phyloP scores from a whole-genome alignment of 1,284 basidiomycete species.

The Naganishia liquefaciens region DNA sequence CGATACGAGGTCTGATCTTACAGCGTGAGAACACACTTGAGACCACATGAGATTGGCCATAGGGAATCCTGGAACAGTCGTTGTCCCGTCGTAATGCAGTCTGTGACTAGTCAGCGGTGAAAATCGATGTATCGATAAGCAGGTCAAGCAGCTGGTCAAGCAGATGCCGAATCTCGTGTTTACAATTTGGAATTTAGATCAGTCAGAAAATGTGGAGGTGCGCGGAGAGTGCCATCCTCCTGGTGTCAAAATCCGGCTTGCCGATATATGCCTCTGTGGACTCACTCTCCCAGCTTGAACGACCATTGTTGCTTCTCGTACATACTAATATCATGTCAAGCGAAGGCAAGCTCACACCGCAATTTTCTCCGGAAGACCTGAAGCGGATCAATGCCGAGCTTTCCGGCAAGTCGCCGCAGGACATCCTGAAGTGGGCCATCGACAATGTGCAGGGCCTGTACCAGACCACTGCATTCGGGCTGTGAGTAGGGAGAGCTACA shows the following conservation, averaged over 20 bases:
- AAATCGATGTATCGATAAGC: no score
- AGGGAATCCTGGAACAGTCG: no score
- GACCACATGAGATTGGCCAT: no score
- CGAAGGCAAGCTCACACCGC: conserved; percentile 51
- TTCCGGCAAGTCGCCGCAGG: conserved; percentile 68
- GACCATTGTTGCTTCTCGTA: not conserved
- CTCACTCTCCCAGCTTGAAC: not conserved
- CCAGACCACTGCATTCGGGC: conserved; percentile 91
- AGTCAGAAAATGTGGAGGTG: conserved; percentile 14
- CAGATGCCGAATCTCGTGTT: conserved; percentile 24
- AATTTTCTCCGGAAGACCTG: conserved; percentile 66
- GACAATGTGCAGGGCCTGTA: conserved; percentile 69
- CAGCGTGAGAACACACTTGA: no score
- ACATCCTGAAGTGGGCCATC: conserved; percentile 80
- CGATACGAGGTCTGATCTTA: no score
- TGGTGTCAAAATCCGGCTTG: no score
- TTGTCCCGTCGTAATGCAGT: no score
- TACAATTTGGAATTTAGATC: conserved; percentile 21
- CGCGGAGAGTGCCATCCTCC: not conserved
- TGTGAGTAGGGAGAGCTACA: conserved; percentile 51
- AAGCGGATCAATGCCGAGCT: conserved; percentile 72
- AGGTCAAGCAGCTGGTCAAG: not conserved
- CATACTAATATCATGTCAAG: not conserved
- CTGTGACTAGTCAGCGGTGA: no score
- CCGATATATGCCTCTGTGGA: not conserved